Evolutionary conservation across 2,329 filamentous ascomycete species (phyloP), one percentile per base, ranked within the genome.

Genomic region (Calonectria ilicicola): DNA sequence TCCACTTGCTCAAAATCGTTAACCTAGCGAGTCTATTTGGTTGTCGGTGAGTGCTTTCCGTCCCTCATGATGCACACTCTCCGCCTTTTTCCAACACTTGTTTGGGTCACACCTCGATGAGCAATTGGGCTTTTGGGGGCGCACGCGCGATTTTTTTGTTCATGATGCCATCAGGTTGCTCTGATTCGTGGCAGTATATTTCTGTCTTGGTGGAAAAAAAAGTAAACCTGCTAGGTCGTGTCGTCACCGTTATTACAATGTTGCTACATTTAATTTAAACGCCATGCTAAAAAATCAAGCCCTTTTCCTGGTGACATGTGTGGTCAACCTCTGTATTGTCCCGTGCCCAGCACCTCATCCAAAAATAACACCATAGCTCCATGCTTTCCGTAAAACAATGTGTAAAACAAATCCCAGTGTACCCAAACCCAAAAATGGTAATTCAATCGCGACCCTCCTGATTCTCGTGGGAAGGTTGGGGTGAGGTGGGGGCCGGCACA

Each of bases 201-300:
- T 44, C 19, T 44, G n/a, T 44, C 32, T 44, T 44, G 42, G n/a
- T 23, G 32, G 19, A 29, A 29, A 14, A 35, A 58, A 35, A 38
- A 58, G 53, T 58, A 58, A 58, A 38, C 8, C n/a, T 35, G 53
- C 47, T 49, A 38, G 26, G n/a, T 15, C 19, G 47, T 49, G 44
- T 42, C 53, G 46, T 38, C 40, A 26, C 53, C 53, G n/a, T 38
- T 27, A 49, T 67, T 44, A 40, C 51, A 21, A 49, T n/a, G 56
- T 38, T 47, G 27, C 38, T 35, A 29, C 40, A 62, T 62, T n/a
- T 35, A 40, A 60, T 47, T 32, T 60, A 67, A 67, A 49, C 65
- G 40, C 65, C 53, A 23, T 60, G 53, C 65, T 67, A n/a, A 58
- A 56, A 58, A 21, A 14, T 14, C 32, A 40, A n/a, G 23, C 21